These are phyloP conservation scores for Brassica napus DNA, from an alignment of 345 rosid species.

Conservation along the genomic window Da-Ae NC_063450.1:48256501-48257000, in stretches of 20 bases:
- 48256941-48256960: not conserved
- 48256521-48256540: not conserved
- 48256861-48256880: slow-evolving; percentile 35
- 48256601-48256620: not conserved
- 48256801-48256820: slow-evolving; percentile 16
- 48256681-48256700: not conserved
- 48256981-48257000: not conserved
- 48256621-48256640: not conserved
- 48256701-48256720: not conserved
- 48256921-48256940: not conserved
- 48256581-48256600: not conserved
- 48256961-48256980: not conserved
- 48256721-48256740: not conserved
- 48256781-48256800: slow-evolving; percentile 21
- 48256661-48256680: not conserved
- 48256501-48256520: not conserved
- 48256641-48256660: not conserved
- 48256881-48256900: not conserved
- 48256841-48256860: not conserved
- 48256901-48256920: not conserved
- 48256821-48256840: slow-evolving; percentile 29
- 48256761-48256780: slow-evolving; percentile 21
- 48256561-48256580: not conserved
- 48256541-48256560: not conserved
- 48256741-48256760: not conserved